Conservation (phyloP, 2,329 filamentous ascomycete species). For the Pseudogymnoascus sp. region DNA sequence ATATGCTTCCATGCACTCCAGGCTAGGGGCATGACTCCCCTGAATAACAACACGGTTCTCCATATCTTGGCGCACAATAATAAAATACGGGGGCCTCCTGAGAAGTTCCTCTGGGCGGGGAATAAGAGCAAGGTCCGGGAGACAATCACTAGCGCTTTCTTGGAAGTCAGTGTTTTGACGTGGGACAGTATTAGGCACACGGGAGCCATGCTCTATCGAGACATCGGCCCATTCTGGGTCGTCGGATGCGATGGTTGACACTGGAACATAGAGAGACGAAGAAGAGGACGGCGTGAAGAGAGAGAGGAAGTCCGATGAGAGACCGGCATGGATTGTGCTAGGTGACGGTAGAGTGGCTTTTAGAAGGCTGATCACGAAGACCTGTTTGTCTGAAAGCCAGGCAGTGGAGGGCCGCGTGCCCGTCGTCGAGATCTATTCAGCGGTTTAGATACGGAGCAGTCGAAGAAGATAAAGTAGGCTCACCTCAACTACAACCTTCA, state of each 20-base stretch:
- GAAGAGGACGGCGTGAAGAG: slow-evolving; percentile 25
- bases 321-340: slow-evolving; percentile 14
- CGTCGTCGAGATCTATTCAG: slow-evolving; percentile 20
- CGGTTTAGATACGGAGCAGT: not conserved
- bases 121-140: slow-evolving; percentile 37
- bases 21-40: slow-evolving; percentile 40
- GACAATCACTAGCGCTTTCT: slow-evolving; percentile 24
- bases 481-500: slow-evolving; percentile 29
- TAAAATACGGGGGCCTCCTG: slow-evolving; percentile 40
- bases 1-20: slow-evolving; percentile 40
- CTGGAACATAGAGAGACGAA: not conserved
- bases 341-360: slow-evolving; percentile 26
- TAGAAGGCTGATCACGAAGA: slow-evolving; percentile 36
- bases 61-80: slow-evolving; percentile 32
- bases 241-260: slow-evolving; percentile 24
- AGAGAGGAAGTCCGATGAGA: slow-evolving; percentile 29
- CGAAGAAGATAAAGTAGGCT: slow-evolving; percentile 9
- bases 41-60: slow-evolving; percentile 35
- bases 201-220: slow-evolving; percentile 24
- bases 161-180: slow-evolving; percentile 29
- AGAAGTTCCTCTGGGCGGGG: slow-evolving; percentile 43
- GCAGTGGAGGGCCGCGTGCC: slow-evolving; percentile 27
- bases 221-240: slow-evolving; percentile 39
- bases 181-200: slow-evolving; percentile 24
- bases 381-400: slow-evolving; percentile 33